Conservation (phyloP, 129 eudicot species). For the Logfia minima region DNA sequence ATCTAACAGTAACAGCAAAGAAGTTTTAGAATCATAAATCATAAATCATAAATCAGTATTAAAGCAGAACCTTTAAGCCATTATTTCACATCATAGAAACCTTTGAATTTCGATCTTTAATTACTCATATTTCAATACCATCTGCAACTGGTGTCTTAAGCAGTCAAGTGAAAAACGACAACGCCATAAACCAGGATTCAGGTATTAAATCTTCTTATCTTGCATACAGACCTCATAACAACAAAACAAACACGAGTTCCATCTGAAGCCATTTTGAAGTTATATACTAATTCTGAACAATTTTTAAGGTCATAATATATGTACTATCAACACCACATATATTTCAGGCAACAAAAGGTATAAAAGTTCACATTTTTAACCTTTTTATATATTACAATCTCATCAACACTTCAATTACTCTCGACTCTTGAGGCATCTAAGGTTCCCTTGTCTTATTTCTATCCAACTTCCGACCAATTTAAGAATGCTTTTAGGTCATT, state of each 20-base stretch:
- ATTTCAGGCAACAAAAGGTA: background rate
- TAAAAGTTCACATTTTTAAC: background rate
- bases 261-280: background rate
- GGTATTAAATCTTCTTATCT: background rate
- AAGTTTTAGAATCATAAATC: background rate
- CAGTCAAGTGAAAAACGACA: background rate
- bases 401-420: background rate
- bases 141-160: conserved; percentile 3
- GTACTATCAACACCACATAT: background rate
- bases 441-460: background rate
- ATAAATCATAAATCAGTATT: background rate
- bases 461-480: too few species aligned
- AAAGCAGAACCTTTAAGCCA: background rate
- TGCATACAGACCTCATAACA: background rate
- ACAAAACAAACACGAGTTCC: background rate
- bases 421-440: background rate
- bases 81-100: conserved; percentile 2
- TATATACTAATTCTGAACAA: background rate
- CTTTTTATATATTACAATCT: background rate
- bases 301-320: background rate
- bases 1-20: background rate
- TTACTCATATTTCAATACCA: background rate
- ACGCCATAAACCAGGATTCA: background rate
- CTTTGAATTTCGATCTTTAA: background rate
- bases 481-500: too few species aligned